A percentile compares a stretch with the other conserved stretches of the same genome.
phyloP scores from a whole-genome alignment of 2,329 filamentous ascomycete species.

The Rhytidhysteron rufulum region DNA sequence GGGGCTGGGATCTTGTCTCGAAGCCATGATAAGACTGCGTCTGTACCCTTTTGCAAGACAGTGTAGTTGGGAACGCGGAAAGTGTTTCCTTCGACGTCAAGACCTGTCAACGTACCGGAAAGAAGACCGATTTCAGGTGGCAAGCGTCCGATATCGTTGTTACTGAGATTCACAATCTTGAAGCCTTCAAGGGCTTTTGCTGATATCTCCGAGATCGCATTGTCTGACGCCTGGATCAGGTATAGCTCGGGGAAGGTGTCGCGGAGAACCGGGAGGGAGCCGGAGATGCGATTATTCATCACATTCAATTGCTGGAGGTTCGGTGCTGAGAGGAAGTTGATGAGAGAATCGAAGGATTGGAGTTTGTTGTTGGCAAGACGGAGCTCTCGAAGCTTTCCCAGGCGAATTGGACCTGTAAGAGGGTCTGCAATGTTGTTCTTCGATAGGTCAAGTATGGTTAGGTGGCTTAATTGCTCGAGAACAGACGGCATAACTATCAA shows the following conservation, averaged over 20 bases:
- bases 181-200: slow-evolving; percentile 72
- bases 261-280: slow-evolving; percentile 62
- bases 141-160: slow-evolving; percentile 80
- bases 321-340: slow-evolving; percentile 66
- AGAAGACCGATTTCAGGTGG: slow-evolving; percentile 78
- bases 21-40: slow-evolving; percentile 77
- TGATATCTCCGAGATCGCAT: slow-evolving; percentile 69
- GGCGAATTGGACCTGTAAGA: slow-evolving; percentile 49
- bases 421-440: slow-evolving; percentile 66
- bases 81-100: slow-evolving; percentile 79
- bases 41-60: slow-evolving; percentile 80
- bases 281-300: slow-evolving; percentile 74
- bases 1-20: slow-evolving; percentile 64
- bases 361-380: slow-evolving; percentile 73
- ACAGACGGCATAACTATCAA: slow-evolving; percentile 66
- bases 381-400: slow-evolving; percentile 73
- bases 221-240: slow-evolving; percentile 72
- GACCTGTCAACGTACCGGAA: slow-evolving; percentile 59
- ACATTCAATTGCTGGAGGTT: slow-evolving; percentile 73
- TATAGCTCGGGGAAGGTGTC: slow-evolving; percentile 65
- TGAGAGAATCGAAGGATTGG: slow-evolving; percentile 60
- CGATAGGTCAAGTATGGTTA: slow-evolving; percentile 70
- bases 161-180: slow-evolving; percentile 71
- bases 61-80: slow-evolving; percentile 85
- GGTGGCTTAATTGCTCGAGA: slow-evolving; percentile 64